Evolutionary conservation across 805 yeast genomes (phyloP).

Genomic region (Kuraishia cidri): DNA sequence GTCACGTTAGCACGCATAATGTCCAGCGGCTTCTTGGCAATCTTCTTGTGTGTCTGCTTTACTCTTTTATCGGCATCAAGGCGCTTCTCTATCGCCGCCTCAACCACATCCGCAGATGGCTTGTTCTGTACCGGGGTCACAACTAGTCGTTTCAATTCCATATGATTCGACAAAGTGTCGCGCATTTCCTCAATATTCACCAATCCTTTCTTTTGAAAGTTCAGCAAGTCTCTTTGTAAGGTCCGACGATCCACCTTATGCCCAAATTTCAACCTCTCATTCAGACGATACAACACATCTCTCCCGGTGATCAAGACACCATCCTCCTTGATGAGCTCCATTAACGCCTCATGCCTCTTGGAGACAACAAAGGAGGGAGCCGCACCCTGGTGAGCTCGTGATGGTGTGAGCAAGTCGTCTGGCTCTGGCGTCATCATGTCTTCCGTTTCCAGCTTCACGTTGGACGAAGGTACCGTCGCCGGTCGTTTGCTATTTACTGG

Average conservation of each 20-base stretch:
- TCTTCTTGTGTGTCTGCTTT: no score
- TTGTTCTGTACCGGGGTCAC: conserved; percentile 7
- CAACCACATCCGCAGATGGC: conserved; percentile 10
- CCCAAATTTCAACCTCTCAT: conserved; percentile 29
- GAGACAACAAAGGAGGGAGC: no score
- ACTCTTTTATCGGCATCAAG: no score
- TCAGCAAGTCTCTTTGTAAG: conserved; percentile 29
- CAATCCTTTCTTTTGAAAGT: conserved; percentile 20
- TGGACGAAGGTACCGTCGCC: no score
- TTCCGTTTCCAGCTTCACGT: no score
- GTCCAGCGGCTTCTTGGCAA: no score
- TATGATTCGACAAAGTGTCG: conserved; percentile 4
- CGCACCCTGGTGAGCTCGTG: no score
- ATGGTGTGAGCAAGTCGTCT: no score
- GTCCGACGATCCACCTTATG: conserved; percentile 46
- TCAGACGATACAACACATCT: conserved; percentile 27
- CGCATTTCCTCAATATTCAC: conserved; percentile 7
- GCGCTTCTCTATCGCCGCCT: no score
- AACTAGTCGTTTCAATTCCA: conserved; percentile 5
- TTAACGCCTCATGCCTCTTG: conserved; percentile 31
- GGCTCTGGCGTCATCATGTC: no score
- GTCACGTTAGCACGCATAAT: no score
- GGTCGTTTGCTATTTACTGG: no score
- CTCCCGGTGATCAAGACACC: conserved; percentile 38
- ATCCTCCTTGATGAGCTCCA: conserved; percentile 28